Evolutionary conservation across 108 stramenopile genomes (phyloP).

Genomic region (Seminavis robusta): DNA sequence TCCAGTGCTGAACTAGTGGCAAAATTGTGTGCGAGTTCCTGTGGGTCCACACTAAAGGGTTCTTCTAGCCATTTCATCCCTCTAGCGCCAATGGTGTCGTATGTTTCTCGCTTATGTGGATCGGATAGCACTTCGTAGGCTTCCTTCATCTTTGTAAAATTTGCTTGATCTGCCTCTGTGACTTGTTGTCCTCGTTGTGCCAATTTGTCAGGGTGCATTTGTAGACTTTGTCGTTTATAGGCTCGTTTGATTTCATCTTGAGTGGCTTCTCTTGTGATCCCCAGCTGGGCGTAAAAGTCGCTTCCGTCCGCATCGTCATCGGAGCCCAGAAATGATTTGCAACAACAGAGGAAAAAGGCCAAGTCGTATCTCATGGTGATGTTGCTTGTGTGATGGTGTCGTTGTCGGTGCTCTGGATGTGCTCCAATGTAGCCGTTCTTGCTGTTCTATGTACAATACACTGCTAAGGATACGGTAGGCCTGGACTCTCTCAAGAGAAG

Average conservation of each 20-base stretch:
- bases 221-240: constrained; percentile 87
- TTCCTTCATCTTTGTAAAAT: constrained; percentile 90
- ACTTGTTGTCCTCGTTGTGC: constrained; percentile 83
- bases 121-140: constrained; percentile 90
- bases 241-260: constrained; percentile 89
- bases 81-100: constrained; percentile 86
- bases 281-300: constrained; percentile 78
- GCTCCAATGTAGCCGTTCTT: no score
- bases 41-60: constrained; percentile 81
- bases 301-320: constrained; percentile 34
- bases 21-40: constrained; percentile 86
- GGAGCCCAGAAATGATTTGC: constrained; percentile 74
- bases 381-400: background rate
- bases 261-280: constrained; percentile 56
- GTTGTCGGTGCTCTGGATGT: background rate
- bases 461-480: no score
- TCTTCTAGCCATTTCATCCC: constrained; percentile 90
- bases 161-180: constrained; percentile 70
- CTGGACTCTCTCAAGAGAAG: background rate
- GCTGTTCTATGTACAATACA: no score
- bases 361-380: constrained; percentile 82
- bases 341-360: constrained; percentile 87
- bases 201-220: constrained; percentile 97
- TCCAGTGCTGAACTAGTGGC: constrained; percentile 64
- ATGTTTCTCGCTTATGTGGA: constrained; percentile 81